Evolutionary conservation across 2,329 filamentous ascomycete species (phyloP).

Genomic region (Botrytis paeoniae): DNA sequence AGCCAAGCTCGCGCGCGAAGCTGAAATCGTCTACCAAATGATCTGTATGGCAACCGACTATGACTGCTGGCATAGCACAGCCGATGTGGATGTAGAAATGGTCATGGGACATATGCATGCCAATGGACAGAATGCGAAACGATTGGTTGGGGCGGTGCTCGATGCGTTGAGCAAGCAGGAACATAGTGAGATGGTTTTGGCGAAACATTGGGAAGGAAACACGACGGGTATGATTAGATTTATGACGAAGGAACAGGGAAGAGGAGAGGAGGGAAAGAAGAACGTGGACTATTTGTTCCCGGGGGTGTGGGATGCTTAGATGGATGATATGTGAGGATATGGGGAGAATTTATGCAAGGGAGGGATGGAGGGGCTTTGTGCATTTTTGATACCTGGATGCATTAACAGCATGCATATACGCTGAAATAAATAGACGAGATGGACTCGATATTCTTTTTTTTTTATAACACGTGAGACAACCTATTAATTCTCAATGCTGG

Average conservation of each 20-base stretch:
- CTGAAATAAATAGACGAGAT: background rate
- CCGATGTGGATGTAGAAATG: constrained; percentile 91
- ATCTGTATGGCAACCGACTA: constrained; percentile 99
- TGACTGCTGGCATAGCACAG: constrained; percentile 89
- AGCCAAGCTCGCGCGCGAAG: constrained; percentile 92
- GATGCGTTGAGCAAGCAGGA: constrained; percentile 80
- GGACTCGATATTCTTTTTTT: background rate
- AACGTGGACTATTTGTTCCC: constrained; percentile 87
- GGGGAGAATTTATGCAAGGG: background rate
- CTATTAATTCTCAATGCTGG: background rate
- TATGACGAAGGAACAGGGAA: constrained; percentile 77
- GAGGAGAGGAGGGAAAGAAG: constrained; percentile 70
- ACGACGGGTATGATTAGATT: constrained; percentile 74
- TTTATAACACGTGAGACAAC: background rate
- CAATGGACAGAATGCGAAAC: constrained; percentile 83
- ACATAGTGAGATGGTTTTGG: constrained; percentile 70
- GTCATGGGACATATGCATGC: constrained; percentile 95
- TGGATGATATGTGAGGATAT: background rate
- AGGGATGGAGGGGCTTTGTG: background rate
- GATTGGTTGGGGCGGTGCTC: constrained; percentile 80
- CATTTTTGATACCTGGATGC: constrained; percentile 12
- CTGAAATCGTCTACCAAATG: constrained; percentile 95
- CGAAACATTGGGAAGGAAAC: constrained; percentile 75
- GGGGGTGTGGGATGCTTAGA: constrained; percentile 42
- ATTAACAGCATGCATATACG: constrained; percentile 8